Base-by-base conservation (phyloP, 2,329 filamentous ascomycete species). In the Kalmusia sp. region DNA sequence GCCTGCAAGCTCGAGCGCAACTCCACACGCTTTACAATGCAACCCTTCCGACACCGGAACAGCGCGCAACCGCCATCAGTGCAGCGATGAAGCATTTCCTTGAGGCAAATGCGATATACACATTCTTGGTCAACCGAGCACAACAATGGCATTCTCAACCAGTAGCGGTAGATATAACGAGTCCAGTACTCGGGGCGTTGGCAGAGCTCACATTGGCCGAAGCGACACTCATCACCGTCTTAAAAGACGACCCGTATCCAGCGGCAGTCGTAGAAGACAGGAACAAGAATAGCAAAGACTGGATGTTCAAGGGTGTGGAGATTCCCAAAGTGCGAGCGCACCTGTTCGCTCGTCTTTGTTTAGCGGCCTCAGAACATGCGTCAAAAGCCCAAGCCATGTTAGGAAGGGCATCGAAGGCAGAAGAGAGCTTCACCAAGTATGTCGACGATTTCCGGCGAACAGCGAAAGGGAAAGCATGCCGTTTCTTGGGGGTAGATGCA, bases 211-310 rank as follows among this genome's bases (percentile, higher is more conserved):
- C 91, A 0, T 81, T 95, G 27, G 92, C 93, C 2, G 93, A 97
- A 75, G 93, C 93, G 0, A 97, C 93, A 0, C 82, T 98, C 1
- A 84, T 97, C 1, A 92, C 92, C 0, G 92, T 98, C 1, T 74
- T 96, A 44, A 98, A 98, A 65, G 93, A 98, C 69, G 95, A 99
- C 67, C 92, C 93, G 0, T 98, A 97, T 68, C 89, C 93, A 1
- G 87, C 89, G 1, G 84, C 88, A 6, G 88, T 96, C 2, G 87
- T 92, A 1, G 91, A 96, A 65, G 86, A 88, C 51, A 84, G 93
- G 41, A 96, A 96, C 69, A 85, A 88, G 48, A 87, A 88, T 62
- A 92, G 93, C 72, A 92, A 85, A 56, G 93, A 98, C 62, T 99
- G 93, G 93, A 98, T 98, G 92, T 96, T 95, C 73, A 91, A 90